Evolutionary conservation across 2,329 filamentous ascomycete genomes (phyloP), one percentile per base, ranked within the genome.

Genomic region (Sarocladiaceae sp.): DNA sequence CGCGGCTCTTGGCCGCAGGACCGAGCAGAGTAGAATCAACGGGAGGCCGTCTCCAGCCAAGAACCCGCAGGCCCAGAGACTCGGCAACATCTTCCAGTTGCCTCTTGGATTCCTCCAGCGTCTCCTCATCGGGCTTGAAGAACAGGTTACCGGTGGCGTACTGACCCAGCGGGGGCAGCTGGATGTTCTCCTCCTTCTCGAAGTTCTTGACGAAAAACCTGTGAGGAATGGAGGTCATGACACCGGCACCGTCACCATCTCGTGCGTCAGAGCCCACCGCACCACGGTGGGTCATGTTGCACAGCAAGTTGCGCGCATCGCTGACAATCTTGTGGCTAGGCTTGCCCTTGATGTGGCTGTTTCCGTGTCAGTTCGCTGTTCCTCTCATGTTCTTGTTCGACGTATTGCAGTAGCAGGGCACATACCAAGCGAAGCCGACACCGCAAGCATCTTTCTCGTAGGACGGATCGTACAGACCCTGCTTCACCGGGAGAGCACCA

Each of bases 261-360:
- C 93, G 85, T 61, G 89, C 89, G 74, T 98, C 93, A 49, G 93
- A 97, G 56, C 93, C 93, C 57, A 97, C 91, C 52, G 93, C 93
- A 75, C 93, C 93, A 65, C 93, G 85, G 75, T 98, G 93, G 76
- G 93, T 97, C 93, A 98, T 98, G 78, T 98, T 97, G 78, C 93
- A 98, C 51, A 98, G 82, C 50, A 98, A 76, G 68, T 90, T 95
- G 54, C 88, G 85, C 54, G 90, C 91, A 95, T 97, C 91, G 69
- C 86, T 95, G 52, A 97, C 85, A 61, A 97, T 97, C 65, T 97
- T 98, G 78, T 97, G 93, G 74, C 90, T 97, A 51, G 90, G 68
- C 67, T 87, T 85, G 73, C 93, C 93, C 76, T 97, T 97, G 69
- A 97, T 97, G 67, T 97, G 87, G 73, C 88, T 94, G 55, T 48